A percentile compares a stretch with the other conserved stretches of the same genome.
Conservation (phyloP, 2,329 filamentous ascomycete species). For the Seiridium unicorne region DNA sequence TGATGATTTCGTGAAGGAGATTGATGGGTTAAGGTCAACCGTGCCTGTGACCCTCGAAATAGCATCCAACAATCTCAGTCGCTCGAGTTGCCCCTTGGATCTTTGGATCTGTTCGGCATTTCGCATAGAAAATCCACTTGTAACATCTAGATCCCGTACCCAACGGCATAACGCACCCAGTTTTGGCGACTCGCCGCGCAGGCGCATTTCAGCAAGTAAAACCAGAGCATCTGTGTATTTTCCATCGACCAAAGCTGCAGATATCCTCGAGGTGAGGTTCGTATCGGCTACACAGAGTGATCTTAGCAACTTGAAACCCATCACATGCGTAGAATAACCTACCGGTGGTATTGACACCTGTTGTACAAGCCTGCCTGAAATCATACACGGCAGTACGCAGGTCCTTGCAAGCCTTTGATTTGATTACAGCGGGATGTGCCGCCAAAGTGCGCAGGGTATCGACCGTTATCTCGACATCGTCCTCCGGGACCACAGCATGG, state of each 20-base stretch:
- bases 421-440: constrained; percentile 60
- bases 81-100: constrained; percentile 47
- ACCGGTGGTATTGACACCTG: constrained; percentile 56
- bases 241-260: constrained; percentile 62
- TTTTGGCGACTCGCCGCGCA: constrained; percentile 63
- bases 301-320: no score
- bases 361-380: constrained; percentile 68
- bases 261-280: constrained; percentile 66
- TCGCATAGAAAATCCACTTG: constrained; percentile 62
- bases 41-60: constrained; percentile 63
- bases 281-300: constrained; percentile 34
- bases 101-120: constrained; percentile 41
- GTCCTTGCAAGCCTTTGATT: constrained; percentile 67
- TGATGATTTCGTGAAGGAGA: constrained; percentile 27
- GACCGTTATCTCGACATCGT: constrained; percentile 66
- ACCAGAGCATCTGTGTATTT: constrained; percentile 65
- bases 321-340: no score
- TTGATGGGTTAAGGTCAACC: constrained; percentile 46
- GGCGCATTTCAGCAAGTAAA: constrained; percentile 67
- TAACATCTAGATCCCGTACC: constrained; percentile 69
- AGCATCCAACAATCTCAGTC: constrained; percentile 61
- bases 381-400: constrained; percentile 66
- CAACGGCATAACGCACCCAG: constrained; percentile 69
- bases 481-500: constrained; percentile 54
- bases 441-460: constrained; percentile 61